Evolutionary conservation across 2,329 filamentous ascomycete species (phyloP), one percentile per base, ranked within the genome.

Genomic region (Fusarium sp.): DNA sequence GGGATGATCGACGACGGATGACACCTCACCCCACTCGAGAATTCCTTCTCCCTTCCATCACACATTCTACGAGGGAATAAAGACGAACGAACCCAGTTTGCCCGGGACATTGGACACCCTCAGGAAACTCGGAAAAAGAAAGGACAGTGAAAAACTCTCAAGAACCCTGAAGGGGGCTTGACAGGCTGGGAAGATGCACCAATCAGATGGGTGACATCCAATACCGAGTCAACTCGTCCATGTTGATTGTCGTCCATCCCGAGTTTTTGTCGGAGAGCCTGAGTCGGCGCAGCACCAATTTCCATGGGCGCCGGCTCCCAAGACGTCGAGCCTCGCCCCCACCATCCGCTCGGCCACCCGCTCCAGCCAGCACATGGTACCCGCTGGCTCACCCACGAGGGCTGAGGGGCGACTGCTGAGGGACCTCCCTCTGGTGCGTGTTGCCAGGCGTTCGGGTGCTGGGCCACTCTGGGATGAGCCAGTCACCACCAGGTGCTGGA

Each of bases 231-330:
- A 66, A 64, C 50, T 35, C 57, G 63, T 65, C 62, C 66, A 62
- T 52, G 52, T 61, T 50, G 54, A 66, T 70, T 69, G 63, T 72
- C 73, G 68, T 63, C 66, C 68, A 67, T 78, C 72, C 73, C 77
- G 77, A 79, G 75, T 73, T 76, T 79, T 79, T 78, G 77, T 78
- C 77, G 77, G 76, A 67, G 69, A 76, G 64, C 66, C 64, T 72
- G 73, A 73, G 69, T 76, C 64, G 68, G 73, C 37, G 66, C 72
- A 67, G 60, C 27, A 54, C 65, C 41, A 66, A 41, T 45, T 35
- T 37, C 64, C 57, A 56, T 52, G 35, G 16, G 39, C 9, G 32
- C 54, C 30, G 27, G 41, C 37, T 30, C 35, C n/a, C 37, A 43
- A 43, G 45, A 35, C 11, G 34, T 57, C 60, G n/a, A 66, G 58